Evolutionary conservation across 1,139 yeast species (phyloP).

Genomic region (Geotrichum aggregatum): DNA sequence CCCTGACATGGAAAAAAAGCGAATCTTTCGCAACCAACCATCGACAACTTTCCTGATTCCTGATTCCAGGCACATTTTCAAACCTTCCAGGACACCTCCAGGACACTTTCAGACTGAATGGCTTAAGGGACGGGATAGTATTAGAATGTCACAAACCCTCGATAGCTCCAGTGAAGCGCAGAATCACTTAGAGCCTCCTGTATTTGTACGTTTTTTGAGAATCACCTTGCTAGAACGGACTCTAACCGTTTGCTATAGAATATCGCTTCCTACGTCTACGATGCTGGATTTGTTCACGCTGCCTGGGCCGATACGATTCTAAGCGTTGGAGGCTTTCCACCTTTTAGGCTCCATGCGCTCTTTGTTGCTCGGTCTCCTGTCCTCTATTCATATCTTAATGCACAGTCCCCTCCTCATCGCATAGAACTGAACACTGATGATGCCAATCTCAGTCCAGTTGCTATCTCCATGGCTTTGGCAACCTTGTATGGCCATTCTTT

Average conservation of each 20-base stretch:
- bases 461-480: slow-evolving; percentile 37
- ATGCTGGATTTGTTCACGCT: slow-evolving; percentile 38
- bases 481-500: slow-evolving; percentile 37
- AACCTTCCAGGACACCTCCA: background rate
- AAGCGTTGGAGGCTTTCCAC: slow-evolving; percentile 28
- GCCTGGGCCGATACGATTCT: slow-evolving; percentile 40
- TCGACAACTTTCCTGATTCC: background rate
- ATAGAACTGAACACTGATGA: slow-evolving; percentile 53
- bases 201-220: slow-evolving; percentile 22
- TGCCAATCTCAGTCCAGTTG: slow-evolving; percentile 45
- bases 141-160: background rate
- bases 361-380: slow-evolving; percentile 38
- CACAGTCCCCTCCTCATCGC: slow-evolving; percentile 41
- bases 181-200: slow-evolving; percentile 1
- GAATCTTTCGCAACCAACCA: background rate
- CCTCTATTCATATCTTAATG: slow-evolving; percentile 32
- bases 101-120: slow-evolving; percentile 1
- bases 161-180: background rate
- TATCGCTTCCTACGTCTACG: slow-evolving; percentile 34
- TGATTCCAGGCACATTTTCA: too few relatives aligned
- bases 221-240: slow-evolving; percentile 23
- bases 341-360: slow-evolving; percentile 37
- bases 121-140: background rate
- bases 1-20: background rate
- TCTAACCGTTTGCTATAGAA: slow-evolving; percentile 22